Evolutionary conservation across 2,329 filamentous ascomycete genomes (phyloP), one percentile per base, ranked within the genome.

Genomic region (Pseudodiploospora longispora): DNA sequence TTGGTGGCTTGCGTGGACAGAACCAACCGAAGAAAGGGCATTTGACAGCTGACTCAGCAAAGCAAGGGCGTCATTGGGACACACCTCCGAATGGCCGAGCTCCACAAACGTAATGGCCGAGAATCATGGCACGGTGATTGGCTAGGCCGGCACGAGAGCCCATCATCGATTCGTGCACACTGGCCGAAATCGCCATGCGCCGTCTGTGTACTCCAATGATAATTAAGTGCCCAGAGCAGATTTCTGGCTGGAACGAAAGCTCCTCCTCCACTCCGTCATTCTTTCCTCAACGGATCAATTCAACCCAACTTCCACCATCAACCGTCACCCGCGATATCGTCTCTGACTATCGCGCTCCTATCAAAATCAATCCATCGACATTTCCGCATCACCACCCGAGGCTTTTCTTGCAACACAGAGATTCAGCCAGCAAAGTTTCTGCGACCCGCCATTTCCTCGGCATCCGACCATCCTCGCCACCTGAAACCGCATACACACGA

Each of bases 151-250:
- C 19, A 19, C 19, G 19, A 19, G 19, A 19, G 19, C 19, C 19
- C 30, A 44, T 44, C 30, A 30, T 27, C 36, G 10, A 10, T 29
- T 34, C 39, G 41, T 29, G 32, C 41, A 41, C 35, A 37, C 34
- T 40, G 41, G 41, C 45, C 45, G 45, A 47, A 47, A 47, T 47
- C 45, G 45, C 45, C 45, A 47, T 44, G 41, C 33, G 33, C 27
- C 7, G 8, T 19, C 2, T 37, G 12, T 33, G 27, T n/a, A 38
- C 38, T 43, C 27, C 29, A 31, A n/a, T 27, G 34, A 27, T 40
- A 10, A 19, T 19, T 19, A 19, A 19, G 19, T 19, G 19, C 19
- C 19, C 19, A 19, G 19, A 19, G 19, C 19, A 19, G 19, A 19
- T 19, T 19, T 19, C 19, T 19, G 19, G 19, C 19, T 19, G 19